These are phyloP conservation scores for Agrocybe chaxingu DNA, from an alignment of 768 basidiomycete species.

Conservation along the genomic window DNA sequence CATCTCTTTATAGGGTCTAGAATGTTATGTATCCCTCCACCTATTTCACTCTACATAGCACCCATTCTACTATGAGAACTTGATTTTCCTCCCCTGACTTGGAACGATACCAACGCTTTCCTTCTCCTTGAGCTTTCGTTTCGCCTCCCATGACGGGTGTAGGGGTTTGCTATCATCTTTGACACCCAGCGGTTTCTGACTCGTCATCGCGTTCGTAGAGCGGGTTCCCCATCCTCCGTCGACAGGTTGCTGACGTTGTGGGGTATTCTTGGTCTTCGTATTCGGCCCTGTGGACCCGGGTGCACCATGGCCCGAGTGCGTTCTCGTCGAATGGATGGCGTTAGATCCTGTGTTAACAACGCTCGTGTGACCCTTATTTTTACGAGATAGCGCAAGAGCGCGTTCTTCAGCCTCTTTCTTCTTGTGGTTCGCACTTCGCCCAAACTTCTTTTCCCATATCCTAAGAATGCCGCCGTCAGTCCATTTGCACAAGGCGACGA, in stretches of 20 bases:
- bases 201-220: slow-evolving; percentile 10
- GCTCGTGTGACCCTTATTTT: slow-evolving; percentile 17
- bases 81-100: slow-evolving; percentile 85
- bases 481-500: slow-evolving; percentile 1
- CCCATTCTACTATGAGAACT: slow-evolving; percentile 37
- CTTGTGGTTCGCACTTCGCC: slow-evolving; percentile 87
- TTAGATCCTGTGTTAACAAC: slow-evolving; percentile 15
- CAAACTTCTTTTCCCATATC: slow-evolving; percentile 98
- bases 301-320: slow-evolving; percentile 8
- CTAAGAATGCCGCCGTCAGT: slow-evolving; percentile 34
- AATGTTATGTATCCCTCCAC: neutral
- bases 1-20: neutral
- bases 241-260: slow-evolving; percentile 18
- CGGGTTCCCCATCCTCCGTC: slow-evolving; percentile 26
- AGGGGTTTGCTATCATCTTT: slow-evolving; percentile 39
- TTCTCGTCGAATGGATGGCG: slow-evolving; percentile 7
- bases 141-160: slow-evolving; percentile 98
- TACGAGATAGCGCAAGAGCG: slow-evolving; percentile 9
- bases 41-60: neutral
- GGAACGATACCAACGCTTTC: slow-evolving; percentile 57
- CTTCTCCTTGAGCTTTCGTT: slow-evolving; percentile 74
- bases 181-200: slow-evolving; percentile 6
- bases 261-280: slow-evolving; percentile 9
- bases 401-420: slow-evolving; percentile 47
- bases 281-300: slow-evolving; percentile 1